Conservation (phyloP, 2,329 filamentous ascomycete species). For the Colletotrichum ledebouriae region DNA sequence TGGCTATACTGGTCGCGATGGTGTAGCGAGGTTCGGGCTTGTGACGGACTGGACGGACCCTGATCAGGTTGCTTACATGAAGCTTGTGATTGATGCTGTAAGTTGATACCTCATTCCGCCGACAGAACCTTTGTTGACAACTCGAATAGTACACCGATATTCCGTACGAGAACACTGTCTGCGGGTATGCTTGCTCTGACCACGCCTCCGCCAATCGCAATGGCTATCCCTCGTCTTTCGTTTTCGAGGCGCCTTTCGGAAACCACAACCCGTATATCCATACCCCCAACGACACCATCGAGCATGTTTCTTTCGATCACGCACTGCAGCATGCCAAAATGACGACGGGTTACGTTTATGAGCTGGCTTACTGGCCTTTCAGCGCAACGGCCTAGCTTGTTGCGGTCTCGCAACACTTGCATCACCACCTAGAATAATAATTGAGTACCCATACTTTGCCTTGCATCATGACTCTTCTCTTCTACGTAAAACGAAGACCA, state of each 20-base stretch:
- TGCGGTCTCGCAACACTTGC: too few relatives aligned
- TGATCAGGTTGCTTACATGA: slow-evolving; percentile 54
- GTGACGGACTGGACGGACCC: slow-evolving; percentile 56
- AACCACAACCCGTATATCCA: slow-evolving; percentile 79
- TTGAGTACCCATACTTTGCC: too few relatives aligned
- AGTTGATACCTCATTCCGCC: background rate
- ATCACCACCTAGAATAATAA: too few relatives aligned
- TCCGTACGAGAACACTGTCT: slow-evolving; percentile 62
- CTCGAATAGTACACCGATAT: slow-evolving; percentile 50
- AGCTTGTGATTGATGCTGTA: slow-evolving; percentile 50
- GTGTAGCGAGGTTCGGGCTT: slow-evolving; percentile 53
- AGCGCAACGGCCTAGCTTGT: background rate
- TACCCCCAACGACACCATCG: slow-evolving; percentile 77
- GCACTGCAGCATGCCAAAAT: slow-evolving; percentile 73
- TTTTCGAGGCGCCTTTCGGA: slow-evolving; percentile 72
- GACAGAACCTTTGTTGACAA: background rate
- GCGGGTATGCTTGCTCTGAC: slow-evolving; percentile 74
- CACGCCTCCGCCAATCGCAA: slow-evolving; percentile 76
- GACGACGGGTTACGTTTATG: slow-evolving; percentile 62
- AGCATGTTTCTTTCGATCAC: slow-evolving; percentile 76
- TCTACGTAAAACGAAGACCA: too few relatives aligned
- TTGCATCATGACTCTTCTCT: too few relatives aligned
- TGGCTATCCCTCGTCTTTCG: slow-evolving; percentile 75
- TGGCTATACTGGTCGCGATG: slow-evolving; percentile 52
- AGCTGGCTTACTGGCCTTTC: slow-evolving; percentile 51